A percentile compares a stretch with the other conserved stretches of the same genome.
These are phyloP conservation scores for Dictyostelium purpureum DNA, from an alignment of 78 protist genomes.

Conservation along the genomic window DNA sequence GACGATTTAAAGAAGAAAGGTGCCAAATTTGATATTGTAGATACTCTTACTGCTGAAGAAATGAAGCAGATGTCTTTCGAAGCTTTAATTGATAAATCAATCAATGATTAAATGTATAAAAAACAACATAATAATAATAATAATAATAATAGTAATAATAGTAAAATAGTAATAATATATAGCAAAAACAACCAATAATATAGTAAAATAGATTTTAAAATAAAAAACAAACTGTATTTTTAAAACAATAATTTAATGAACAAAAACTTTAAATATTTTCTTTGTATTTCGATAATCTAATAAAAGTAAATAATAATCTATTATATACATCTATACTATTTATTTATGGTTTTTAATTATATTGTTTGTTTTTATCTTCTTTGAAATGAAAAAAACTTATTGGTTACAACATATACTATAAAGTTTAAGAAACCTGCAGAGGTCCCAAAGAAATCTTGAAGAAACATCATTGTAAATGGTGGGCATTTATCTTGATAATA, in stretches of 20 bases:
- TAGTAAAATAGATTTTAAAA: too few relatives aligned
- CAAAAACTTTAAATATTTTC: too few relatives aligned
- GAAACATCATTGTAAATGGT: constrained; percentile 23
- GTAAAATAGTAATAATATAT: too few relatives aligned
- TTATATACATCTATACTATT: background rate
- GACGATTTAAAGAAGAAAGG: constrained; percentile 19
- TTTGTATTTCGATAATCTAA: too few relatives aligned
- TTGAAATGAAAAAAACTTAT: background rate
- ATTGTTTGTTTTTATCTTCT: background rate
- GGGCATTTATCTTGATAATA: constrained; percentile 13
- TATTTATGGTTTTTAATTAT: background rate
- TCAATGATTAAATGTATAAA: constrained; percentile 16
- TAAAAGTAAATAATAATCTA: background rate
- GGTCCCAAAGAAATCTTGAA: constrained; percentile 36
- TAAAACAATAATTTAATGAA: too few relatives aligned
- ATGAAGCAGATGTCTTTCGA: constrained; percentile 33
- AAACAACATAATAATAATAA: too few relatives aligned
- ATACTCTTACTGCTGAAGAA: constrained; percentile 28
- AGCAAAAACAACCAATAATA: too few relatives aligned
- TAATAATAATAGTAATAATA: background rate
- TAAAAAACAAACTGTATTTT: too few relatives aligned
- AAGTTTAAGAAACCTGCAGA: constrained; percentile 13
- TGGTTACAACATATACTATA: constrained; percentile 3
- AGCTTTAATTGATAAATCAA: constrained; percentile 65
- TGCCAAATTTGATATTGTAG: constrained; percentile 80